Percentiles rank a stretch among this genome's conserved stretches.
These are phyloP conservation scores for Debaryomyces fabryi DNA, from an alignment of 1,139 yeast species.

Conservation along the genomic window DNA sequence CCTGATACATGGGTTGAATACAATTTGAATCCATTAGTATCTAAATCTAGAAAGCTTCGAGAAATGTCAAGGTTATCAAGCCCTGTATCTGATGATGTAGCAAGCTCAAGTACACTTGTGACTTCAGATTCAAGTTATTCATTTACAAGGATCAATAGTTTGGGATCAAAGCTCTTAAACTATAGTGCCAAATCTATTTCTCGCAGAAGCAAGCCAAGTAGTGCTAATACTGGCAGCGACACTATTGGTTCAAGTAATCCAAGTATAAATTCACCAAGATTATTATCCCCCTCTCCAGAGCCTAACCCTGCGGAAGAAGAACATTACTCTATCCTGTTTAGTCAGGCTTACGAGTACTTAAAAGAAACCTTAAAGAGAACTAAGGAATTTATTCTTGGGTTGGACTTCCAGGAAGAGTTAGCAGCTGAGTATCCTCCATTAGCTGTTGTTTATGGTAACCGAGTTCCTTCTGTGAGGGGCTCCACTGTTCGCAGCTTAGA, in stretches of 20 bases:
- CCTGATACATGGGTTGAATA: conserved; percentile 80
- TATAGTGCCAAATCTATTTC: conserved; percentile 24
- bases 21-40: conserved; percentile 74
- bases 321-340: conserved; percentile 42
- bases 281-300: conserved; percentile 5
- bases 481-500: conserved; percentile 62
- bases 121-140: conserved; percentile 14
- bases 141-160: conserved; percentile 25
- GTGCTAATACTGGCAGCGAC: conserved; percentile 7
- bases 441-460: conserved; percentile 77
- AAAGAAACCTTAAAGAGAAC: conserved; percentile 62
- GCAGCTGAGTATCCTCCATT: conserved; percentile 72
- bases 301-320: conserved; percentile 9
- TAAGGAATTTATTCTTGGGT: conserved; percentile 57
- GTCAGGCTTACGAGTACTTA: conserved; percentile 68
- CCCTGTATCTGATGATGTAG: background rate
- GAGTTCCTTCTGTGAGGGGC: conserved; percentile 83
- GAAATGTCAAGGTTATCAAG: conserved; percentile 7
- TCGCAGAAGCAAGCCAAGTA: conserved; percentile 8
- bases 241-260: background rate
- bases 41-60: conserved; percentile 36
- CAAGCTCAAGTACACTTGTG: background rate
- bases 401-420: conserved; percentile 53
- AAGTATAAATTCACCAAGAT: background rate
- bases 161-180: conserved; percentile 25